phyloP scores from a whole-genome alignment of 306 rosid species.

The Heteromeles arbutifolia region DNA sequence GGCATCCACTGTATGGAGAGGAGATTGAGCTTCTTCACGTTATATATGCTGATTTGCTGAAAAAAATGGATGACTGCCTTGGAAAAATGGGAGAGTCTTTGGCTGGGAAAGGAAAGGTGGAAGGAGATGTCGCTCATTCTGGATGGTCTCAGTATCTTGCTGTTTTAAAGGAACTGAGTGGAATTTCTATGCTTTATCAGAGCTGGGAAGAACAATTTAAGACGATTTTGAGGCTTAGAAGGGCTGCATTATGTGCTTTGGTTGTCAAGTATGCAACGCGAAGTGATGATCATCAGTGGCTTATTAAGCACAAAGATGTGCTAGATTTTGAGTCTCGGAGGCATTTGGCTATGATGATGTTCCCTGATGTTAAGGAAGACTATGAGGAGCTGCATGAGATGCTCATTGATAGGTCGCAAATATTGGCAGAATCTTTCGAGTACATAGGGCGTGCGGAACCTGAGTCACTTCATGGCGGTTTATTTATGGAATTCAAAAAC shows the following conservation, averaged over 20 bases:
- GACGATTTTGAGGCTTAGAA: slow-evolving; percentile 35
- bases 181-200: slow-evolving; percentile 40
- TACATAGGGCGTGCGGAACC: slow-evolving; percentile 48
- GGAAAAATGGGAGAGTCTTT: slow-evolving; percentile 31
- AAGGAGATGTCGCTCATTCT: slow-evolving; percentile 26
- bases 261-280: slow-evolving; percentile 36
- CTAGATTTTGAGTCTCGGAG: slow-evolving; percentile 61
- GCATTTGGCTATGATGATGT: slow-evolving; percentile 65
- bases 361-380: slow-evolving; percentile 55
- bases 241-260: slow-evolving; percentile 33
- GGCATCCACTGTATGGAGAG: slow-evolving; percentile 18
- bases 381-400: slow-evolving; percentile 67
- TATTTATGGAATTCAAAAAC: slow-evolving; percentile 65
- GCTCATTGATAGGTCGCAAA: slow-evolving; percentile 70
- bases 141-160: slow-evolving; percentile 54
- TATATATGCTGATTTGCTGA: slow-evolving; percentile 31
- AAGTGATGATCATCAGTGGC: slow-evolving; percentile 50
- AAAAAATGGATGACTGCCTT: slow-evolving; percentile 50
- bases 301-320: slow-evolving; percentile 46
- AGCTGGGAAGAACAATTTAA: slow-evolving; percentile 47
- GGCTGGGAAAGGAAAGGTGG: slow-evolving; percentile 28
- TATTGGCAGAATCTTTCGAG: slow-evolving; percentile 64
- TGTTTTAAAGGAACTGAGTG: slow-evolving; percentile 50
- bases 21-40: slow-evolving; percentile 39
- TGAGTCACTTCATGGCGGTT: slow-evolving; percentile 42